phyloP scores from a whole-genome alignment of 306 rosid genomes.

The Pterocarpus santalinus region DNA sequence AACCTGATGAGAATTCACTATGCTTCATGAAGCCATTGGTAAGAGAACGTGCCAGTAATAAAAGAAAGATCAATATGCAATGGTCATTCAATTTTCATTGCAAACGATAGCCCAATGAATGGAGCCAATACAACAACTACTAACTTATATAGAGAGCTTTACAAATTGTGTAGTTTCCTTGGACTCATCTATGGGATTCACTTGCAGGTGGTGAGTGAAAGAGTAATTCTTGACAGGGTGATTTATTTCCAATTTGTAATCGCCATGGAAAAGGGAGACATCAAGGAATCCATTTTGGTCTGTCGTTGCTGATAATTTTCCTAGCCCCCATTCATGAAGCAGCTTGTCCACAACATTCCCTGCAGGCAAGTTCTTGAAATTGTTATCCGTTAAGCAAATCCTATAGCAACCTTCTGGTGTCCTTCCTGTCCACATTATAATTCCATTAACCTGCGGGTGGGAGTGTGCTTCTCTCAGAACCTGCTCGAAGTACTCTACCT shows the following conservation, averaged over 20 bases:
- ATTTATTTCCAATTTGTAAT: slow-evolving; percentile 34
- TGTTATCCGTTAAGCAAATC: slow-evolving; percentile 70
- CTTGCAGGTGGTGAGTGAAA: slow-evolving; percentile 18
- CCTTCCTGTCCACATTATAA: slow-evolving; percentile 70
- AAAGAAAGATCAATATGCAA: not conserved
- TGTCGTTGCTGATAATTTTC: slow-evolving; percentile 12
- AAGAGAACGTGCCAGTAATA: not conserved
- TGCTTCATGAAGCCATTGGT: not conserved
- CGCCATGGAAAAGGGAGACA: slow-evolving; percentile 45
- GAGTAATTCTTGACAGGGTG: slow-evolving; percentile 31
- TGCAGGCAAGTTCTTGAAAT: slow-evolving; percentile 69
- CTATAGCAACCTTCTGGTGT: slow-evolving; percentile 60
- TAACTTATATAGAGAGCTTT: not conserved
- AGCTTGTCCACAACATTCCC: slow-evolving; percentile 80
- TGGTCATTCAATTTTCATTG: not conserved
- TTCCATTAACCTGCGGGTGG: slow-evolving; percentile 73
- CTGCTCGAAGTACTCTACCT: slow-evolving; percentile 65
- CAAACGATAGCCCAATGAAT: not conserved
- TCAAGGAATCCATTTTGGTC: slow-evolving; percentile 44
- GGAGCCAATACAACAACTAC: not conserved
- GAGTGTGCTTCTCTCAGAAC: slow-evolving; percentile 67
- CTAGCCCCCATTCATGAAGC: slow-evolving; percentile 63
- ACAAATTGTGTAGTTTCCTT: not conserved
- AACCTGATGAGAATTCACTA: too few species aligned
- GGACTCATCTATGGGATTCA: slow-evolving; percentile 19